Evolutionary conservation across 768 basidiomycete species (phyloP).

Genomic region (Trametes gibbosa): DNA sequence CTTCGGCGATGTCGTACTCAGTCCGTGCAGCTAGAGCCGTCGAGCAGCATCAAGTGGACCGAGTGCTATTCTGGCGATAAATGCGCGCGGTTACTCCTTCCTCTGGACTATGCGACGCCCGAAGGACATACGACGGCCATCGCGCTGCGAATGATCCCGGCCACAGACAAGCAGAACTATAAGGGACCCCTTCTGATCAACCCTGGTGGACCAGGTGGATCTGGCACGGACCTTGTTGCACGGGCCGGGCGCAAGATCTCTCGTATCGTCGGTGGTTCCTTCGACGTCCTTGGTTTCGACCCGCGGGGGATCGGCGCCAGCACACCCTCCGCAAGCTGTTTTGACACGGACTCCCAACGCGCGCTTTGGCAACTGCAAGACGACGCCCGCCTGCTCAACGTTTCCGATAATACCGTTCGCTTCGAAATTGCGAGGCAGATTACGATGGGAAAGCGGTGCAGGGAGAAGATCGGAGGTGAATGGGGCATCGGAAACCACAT

Average conservation of each 20-base stretch:
- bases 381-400: constrained; percentile 10
- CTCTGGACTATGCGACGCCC: constrained; percentile 18
- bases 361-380: constrained; percentile 15
- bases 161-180: constrained; percentile 11
- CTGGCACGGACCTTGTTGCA: constrained; percentile 10
- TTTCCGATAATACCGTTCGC: constrained; percentile 9
- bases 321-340: constrained; percentile 19
- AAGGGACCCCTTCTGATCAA: constrained; percentile 18
- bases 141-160: constrained; percentile 20
- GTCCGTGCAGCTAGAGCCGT: neutral
- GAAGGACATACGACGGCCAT: constrained; percentile 19
- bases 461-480: constrained; percentile 19
- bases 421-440: constrained; percentile 7
- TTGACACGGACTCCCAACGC: constrained; percentile 5
- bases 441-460: constrained; percentile 5
- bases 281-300: constrained; percentile 23
- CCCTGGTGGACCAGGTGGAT: constrained; percentile 21
- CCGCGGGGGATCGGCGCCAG: constrained; percentile 23
- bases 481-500: constrained; percentile 23
- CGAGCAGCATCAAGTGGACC: constrained; percentile 11
- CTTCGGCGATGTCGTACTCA: neutral
- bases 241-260: constrained; percentile 13
- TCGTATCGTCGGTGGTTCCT: constrained; percentile 15
- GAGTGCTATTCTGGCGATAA: constrained; percentile 14
- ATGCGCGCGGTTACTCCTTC: constrained; percentile 20